These are phyloP conservation scores for Camellia lanceoleosa DNA, from an alignment of 148 eudicot species.

Conservation along the genomic window DNA sequence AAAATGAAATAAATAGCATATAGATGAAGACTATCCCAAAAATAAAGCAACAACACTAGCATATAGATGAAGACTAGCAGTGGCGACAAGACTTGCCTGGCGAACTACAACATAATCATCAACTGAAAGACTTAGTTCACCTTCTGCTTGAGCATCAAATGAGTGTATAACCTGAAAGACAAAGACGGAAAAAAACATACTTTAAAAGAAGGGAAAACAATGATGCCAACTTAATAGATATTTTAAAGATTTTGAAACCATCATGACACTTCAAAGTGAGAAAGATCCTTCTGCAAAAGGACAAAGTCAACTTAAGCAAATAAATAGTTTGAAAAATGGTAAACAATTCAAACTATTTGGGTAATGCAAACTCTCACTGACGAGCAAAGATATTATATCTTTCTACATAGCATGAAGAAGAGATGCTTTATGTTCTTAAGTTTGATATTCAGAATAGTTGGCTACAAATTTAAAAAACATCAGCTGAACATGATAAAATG, in stretches of 20 bases:
- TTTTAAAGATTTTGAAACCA: neutral
- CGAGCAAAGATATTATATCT: too few species aligned
- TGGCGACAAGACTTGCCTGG: constrained; percentile 38
- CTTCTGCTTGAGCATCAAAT: constrained; percentile 76
- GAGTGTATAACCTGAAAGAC: constrained; percentile 55
- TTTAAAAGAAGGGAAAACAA: neutral
- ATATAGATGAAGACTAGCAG: neutral
- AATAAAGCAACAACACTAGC: neutral
- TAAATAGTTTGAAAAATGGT: neutral
- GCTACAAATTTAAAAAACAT: neutral
- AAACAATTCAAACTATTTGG: too few species aligned
- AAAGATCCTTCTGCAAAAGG: neutral
- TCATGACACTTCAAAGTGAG: neutral
- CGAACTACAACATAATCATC: constrained; percentile 63
- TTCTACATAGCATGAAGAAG: too few species aligned
- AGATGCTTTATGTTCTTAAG: neutral
- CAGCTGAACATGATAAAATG: neutral
- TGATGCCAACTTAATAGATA: neutral
- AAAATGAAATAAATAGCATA: too few species aligned
- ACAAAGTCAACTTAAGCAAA: neutral
- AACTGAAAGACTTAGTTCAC: constrained; percentile 58
- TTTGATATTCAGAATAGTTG: neutral
- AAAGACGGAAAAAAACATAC: neutral
- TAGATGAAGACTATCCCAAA: too few species aligned
- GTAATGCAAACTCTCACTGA: too few species aligned